A percentile compares a stretch with the other conserved stretches of the same genome.
Evolutionary conservation across 78 protist species (phyloP).

Genomic region (Mastigamoeba balamuthi): DNA sequence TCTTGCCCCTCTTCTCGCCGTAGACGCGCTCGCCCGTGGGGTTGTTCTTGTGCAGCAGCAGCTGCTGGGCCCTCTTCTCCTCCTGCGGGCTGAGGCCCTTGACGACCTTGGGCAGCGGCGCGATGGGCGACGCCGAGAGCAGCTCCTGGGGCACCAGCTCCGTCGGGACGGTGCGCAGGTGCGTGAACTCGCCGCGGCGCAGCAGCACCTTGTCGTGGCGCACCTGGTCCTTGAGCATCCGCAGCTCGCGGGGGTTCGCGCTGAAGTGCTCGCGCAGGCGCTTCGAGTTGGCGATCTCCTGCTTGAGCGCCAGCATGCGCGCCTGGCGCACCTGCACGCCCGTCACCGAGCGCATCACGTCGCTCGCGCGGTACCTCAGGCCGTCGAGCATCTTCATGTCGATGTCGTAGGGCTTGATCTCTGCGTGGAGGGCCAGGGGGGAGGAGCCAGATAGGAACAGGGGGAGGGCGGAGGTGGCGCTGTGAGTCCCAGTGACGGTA

Average conservation of each 20-base stretch:
- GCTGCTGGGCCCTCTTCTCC: too few relatives aligned
- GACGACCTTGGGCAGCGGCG: too few relatives aligned
- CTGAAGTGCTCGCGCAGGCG: constrained; percentile 18
- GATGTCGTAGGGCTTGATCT: constrained; percentile 38
- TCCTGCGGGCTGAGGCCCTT: too few relatives aligned
- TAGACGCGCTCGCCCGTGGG: too few relatives aligned
- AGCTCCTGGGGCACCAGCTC: too few relatives aligned
- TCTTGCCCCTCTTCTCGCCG: too few relatives aligned
- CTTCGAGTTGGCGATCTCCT: constrained; percentile 52
- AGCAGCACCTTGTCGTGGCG: background rate
- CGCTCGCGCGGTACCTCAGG: constrained; percentile 61
- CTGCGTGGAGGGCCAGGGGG: background rate
- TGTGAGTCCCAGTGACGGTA: too few relatives aligned
- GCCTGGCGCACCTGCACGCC: constrained; percentile 23
- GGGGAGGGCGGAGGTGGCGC: too few relatives aligned
- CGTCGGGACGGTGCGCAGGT: too few relatives aligned
- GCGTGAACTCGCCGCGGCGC: too few relatives aligned
- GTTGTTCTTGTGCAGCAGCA: too few relatives aligned
- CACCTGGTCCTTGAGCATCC: background rate
- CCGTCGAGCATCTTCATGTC: constrained; percentile 32
- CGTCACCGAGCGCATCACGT: constrained; percentile 21
- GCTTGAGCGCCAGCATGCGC: constrained; percentile 38
- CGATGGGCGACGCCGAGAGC: too few relatives aligned
- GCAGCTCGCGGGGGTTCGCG: background rate
- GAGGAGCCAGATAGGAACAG: background rate